Base-by-base conservation (phyloP, 306 rosid species). In the Fagus crenata region DNA sequence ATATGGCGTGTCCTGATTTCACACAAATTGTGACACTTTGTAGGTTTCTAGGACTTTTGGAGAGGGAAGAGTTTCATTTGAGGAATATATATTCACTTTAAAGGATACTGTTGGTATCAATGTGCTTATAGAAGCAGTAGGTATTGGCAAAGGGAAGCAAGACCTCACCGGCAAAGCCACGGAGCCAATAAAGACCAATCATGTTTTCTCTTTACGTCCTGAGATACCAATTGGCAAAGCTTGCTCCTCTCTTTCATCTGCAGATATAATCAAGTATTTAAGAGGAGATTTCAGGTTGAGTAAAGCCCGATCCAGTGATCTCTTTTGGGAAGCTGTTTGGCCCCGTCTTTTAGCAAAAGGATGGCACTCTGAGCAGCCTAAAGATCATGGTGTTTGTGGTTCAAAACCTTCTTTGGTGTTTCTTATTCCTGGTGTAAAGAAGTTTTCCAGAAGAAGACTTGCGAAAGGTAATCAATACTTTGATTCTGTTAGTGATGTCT, bases 321-420 rank as follows among this genome's bases (percentile, higher is more conserved):
- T 89, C 81, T 89, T 89, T 73, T 89, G 96, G 96, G 88, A 87
- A 82, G 93, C 89, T 78, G 93, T 90, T 80, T 90, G 96, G 93
- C 93, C 91, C 2, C 91, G 93, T n/a, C 93, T 89, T 58, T 82
- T 84, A 75, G 85, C 87, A 49, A 85, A 82, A 59, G 93, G 93
- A 60, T 89, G 93, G 91, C 93, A 78, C 73, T 90, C 86, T 63
- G 91, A 87, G 73, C 87, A 85, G 67, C 86, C 80, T 13, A 83
- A 70, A 69, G 87, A 87, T 71, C 56, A 59, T 64, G 51, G 54
- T 71, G 79, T 73, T 58, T 80, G 84, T 46, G 81, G 83, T 49
- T 77, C 85, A 75, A 87, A 81, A 49, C 83, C 46, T 41, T 71
- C 82, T 70, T 65, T 82, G 90, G 89, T 90, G 65, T 90, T 89